phyloP scores from a whole-genome alignment of 2,329 filamentous ascomycete genomes.

The Fonsecaea monophora region DNA sequence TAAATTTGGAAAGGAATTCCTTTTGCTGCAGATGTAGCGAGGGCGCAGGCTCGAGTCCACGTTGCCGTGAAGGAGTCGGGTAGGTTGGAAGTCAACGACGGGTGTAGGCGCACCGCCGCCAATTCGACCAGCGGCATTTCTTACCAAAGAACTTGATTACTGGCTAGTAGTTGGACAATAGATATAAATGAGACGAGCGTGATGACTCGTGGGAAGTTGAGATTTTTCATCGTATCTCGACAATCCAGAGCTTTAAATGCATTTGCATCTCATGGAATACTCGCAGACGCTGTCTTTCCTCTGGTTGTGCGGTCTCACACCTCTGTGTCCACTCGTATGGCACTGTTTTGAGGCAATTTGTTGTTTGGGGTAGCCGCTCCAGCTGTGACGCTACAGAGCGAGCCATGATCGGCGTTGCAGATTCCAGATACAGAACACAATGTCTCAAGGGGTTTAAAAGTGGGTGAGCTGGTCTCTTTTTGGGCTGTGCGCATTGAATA shows the following conservation, averaged over 20 bases:
- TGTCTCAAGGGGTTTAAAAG: background rate
- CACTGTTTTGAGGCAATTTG: background rate
- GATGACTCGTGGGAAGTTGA: background rate
- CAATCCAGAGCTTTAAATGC: background rate
- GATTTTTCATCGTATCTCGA: background rate
- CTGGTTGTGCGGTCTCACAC: background rate
- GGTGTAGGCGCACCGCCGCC: conserved; percentile 17
- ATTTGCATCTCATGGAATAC: background rate
- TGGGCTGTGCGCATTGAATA: background rate
- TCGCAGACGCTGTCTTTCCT: background rate
- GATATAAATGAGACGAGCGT: background rate
- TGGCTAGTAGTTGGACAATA: background rate
- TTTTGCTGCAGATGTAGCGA: conserved; percentile 3
- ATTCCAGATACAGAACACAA: conserved; percentile 4
- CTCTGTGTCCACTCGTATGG: background rate
- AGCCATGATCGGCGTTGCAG: conserved; percentile 21
- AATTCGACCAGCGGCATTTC: conserved; percentile 26
- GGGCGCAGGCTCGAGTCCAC: conserved; percentile 13
- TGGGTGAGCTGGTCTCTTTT: background rate
- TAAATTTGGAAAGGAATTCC: conserved; percentile 23
- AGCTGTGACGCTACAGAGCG: conserved; percentile 7
- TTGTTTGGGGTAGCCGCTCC: too few species aligned
- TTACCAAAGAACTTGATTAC: too few species aligned
- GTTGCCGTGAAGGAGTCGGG: conserved; percentile 19
- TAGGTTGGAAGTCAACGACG: conserved; percentile 4